Evolutionary conservation across 2,329 filamentous ascomycete species (phyloP).

Genomic region (Claviceps digitariae): DNA sequence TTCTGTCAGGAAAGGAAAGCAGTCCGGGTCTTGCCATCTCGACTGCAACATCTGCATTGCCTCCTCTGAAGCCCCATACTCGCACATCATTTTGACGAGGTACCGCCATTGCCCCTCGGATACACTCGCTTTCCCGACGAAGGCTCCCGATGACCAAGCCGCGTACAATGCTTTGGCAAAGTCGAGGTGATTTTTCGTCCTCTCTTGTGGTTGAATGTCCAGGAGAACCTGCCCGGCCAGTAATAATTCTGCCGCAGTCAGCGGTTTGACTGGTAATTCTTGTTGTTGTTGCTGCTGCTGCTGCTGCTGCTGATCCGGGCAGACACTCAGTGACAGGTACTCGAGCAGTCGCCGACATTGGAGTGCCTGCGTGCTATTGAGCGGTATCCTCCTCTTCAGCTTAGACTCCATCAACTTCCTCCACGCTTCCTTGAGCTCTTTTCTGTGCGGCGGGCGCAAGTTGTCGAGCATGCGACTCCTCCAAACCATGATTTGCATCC

Average conservation of each 20-base stretch:
- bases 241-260: slow-evolving; percentile 28
- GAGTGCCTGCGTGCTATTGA: slow-evolving; percentile 55
- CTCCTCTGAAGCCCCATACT: slow-evolving; percentile 40
- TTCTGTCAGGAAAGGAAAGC: slow-evolving; percentile 10
- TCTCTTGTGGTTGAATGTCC: slow-evolving; percentile 27
- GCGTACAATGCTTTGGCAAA: slow-evolving; percentile 32
- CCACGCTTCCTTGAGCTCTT: slow-evolving; percentile 54
- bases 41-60: slow-evolving; percentile 31
- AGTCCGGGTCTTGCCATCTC: slow-evolving; percentile 15
- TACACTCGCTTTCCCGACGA: slow-evolving; percentile 8
- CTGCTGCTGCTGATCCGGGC: slow-evolving; percentile 10
- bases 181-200: slow-evolving; percentile 30
- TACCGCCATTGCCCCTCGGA: slow-evolving; percentile 16
- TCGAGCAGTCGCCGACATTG: slow-evolving; percentile 42
- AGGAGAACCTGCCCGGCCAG: slow-evolving; percentile 31
- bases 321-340: slow-evolving; percentile 30
- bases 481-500: slow-evolving; percentile 58
- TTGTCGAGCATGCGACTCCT: slow-evolving; percentile 47
- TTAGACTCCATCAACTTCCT: slow-evolving; percentile 48
- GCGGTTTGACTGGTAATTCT: slow-evolving; percentile 11
- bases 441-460: slow-evolving; percentile 47
- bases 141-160: slow-evolving; percentile 11
- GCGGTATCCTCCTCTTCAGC: slow-evolving; percentile 27
- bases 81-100: slow-evolving; percentile 30
- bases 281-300: slow-evolving; percentile 8